These are phyloP conservation scores for Quercus tomentella DNA, from an alignment of 331 rosid species.

Conservation along the genomic window DNA sequence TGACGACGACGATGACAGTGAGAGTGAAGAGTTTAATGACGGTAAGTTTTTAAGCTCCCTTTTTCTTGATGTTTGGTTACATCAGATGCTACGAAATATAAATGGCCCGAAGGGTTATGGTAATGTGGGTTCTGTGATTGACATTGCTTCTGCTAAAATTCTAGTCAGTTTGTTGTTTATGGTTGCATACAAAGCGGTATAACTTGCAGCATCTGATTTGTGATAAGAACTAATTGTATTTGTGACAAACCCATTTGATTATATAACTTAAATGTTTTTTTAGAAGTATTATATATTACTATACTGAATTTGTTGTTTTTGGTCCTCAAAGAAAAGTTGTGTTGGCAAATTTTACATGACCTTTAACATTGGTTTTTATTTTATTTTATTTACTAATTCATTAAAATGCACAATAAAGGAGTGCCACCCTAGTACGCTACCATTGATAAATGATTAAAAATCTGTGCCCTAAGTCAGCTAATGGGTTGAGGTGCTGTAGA, in stretches of 20 bases:
- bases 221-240: neutral
- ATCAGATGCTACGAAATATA: neutral
- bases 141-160: neutral
- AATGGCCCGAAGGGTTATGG: neutral
- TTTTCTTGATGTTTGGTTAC: neutral
- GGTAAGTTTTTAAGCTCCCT: slow-evolving; percentile 37
- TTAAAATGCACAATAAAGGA: too few relatives aligned
- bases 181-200: neutral
- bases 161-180: neutral
- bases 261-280: neutral
- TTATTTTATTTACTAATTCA: too few relatives aligned
- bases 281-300: neutral
- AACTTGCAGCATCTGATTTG: neutral
- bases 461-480: neutral
- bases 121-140: neutral
- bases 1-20: slow-evolving; percentile 50
- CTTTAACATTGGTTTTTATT: neutral
- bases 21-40: slow-evolving; percentile 64
- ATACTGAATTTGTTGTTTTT: neutral
- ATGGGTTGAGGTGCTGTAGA: neutral
- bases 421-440: too few relatives aligned
- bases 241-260: neutral
- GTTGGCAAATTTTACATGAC: neutral
- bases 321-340: neutral
- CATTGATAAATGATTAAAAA: neutral